Conservation (phyloP, 768 basidiomycete species). For the Candolleomyces efflorescens region DNA sequence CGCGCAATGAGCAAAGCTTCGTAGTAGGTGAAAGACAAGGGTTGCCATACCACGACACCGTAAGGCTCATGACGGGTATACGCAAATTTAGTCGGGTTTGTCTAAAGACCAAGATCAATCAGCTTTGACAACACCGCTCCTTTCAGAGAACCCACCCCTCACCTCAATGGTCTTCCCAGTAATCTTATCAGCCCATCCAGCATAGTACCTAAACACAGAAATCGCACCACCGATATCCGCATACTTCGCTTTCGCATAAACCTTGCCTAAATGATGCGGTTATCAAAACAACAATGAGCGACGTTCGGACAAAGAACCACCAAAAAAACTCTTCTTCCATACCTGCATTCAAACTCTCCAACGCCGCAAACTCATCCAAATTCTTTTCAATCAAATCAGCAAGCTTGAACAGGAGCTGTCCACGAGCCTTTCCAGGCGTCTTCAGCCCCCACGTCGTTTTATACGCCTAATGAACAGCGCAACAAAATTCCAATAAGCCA, state of each 20-base stretch:
- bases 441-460: slow-evolving; percentile 70
- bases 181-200: slow-evolving; percentile 88
- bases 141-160: neutral
- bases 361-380: slow-evolving; percentile 60
- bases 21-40: too few relatives aligned
- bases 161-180: slow-evolving; percentile 71
- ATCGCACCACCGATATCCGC: slow-evolving; percentile 47
- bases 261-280: slow-evolving; percentile 40
- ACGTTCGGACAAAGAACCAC: too few relatives aligned
- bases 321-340: neutral
- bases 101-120: slow-evolving; percentile 30
- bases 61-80: slow-evolving; percentile 70
- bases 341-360: slow-evolving; percentile 74
- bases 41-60: slow-evolving; percentile 37
- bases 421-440: slow-evolving; percentile 46
- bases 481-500: neutral
- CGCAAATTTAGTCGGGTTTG: slow-evolving; percentile 48
- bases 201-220: slow-evolving; percentile 68
- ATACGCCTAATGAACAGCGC: slow-evolving; percentile 22
- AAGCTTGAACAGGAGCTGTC: slow-evolving; percentile 56
- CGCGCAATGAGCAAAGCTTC: neutral
- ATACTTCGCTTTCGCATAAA: slow-evolving; percentile 42
- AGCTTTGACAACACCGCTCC: neutral
- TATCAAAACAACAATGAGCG: neutral
- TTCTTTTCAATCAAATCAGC: slow-evolving; percentile 61